phyloP scores from a whole-genome alignment of 2,329 filamentous ascomycete genomes.

The Sporothrix schenckii region DNA sequence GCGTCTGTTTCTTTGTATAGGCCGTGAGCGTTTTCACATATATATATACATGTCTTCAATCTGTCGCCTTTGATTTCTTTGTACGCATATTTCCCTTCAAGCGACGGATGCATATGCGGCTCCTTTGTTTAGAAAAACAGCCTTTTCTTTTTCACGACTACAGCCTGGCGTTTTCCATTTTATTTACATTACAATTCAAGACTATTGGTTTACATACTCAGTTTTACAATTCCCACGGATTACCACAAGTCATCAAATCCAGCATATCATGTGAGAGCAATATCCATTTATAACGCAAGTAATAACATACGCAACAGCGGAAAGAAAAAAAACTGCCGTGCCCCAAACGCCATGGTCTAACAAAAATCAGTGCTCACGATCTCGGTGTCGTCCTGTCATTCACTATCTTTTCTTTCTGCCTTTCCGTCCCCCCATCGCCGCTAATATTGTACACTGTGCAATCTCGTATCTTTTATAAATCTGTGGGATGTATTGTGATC shows the following conservation, averaged over 20 bases:
- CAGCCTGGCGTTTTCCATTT: neutral
- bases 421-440: no score
- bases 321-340: neutral
- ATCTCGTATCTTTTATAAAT: neutral
- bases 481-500: neutral
- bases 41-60: neutral
- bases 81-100: neutral
- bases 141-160: neutral
- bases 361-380: neutral
- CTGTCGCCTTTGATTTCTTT: neutral
- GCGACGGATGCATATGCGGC: neutral
- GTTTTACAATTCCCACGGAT: neutral
- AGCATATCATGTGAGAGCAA: neutral
- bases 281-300: constrained; percentile 1
- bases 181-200: neutral
- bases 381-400: neutral
- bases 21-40: neutral
- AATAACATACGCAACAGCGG: neutral
- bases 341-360: constrained; percentile 22
- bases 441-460: constrained; percentile 8
- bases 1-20: neutral
- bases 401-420: neutral
- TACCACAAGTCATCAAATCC: neutral
- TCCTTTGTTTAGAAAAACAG: constrained; percentile 5
- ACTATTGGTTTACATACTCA: neutral